Base-by-base conservation (phyloP, 352 stramenopile species). In the Pythium utonaiense region DNA sequence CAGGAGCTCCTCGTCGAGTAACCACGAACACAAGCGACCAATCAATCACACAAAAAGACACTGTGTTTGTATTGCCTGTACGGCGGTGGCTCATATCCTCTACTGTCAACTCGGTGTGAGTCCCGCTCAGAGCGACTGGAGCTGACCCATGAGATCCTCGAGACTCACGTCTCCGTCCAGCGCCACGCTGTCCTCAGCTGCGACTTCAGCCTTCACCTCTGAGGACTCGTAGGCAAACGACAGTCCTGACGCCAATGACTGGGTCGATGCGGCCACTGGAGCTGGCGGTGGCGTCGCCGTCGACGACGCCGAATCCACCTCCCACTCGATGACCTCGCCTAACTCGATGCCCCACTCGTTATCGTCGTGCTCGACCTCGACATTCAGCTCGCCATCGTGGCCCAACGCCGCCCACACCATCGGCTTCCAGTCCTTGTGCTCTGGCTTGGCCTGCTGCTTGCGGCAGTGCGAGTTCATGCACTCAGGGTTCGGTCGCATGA, bases 271-370 rank as follows among this genome's bases (percentile, higher is more conserved):
- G 1, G 62, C 48, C 12, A 67, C 40, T 33, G 30, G 8, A 16
- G 57, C 19, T 22, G 21, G 21, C 5, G 21, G 42, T 25, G 42
- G 42, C 42, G 42, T 28, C 19, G 53, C 28, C 16, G 66, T 49
- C 6, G 67, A 64, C 8, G 49, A 19, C 19, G 66, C 45, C 5
- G 67, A 64, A 8, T 33, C 58, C 1, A 57, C 49, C 14, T 67
- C 60, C 1, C 52, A 30, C n/a, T 64, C 66, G 16, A 71, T 62
- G n/a, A 61, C 67, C 22, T 64, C 67, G 16, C 69, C 67, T 1
- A 93, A 61, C 34, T 93, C 82, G 55, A 96, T 96, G 24, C 88
- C 88, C 88, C 88, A 96, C 60, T 95, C 88, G 54, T 96, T 96
- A 48, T 91, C 72, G 3, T 77, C 71, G 27, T 96, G 86, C 40